These are phyloP conservation scores for Phytophthora hibernalis DNA, from an alignment of 352 stramenopile genomes.

Conservation along the genomic window DNA sequence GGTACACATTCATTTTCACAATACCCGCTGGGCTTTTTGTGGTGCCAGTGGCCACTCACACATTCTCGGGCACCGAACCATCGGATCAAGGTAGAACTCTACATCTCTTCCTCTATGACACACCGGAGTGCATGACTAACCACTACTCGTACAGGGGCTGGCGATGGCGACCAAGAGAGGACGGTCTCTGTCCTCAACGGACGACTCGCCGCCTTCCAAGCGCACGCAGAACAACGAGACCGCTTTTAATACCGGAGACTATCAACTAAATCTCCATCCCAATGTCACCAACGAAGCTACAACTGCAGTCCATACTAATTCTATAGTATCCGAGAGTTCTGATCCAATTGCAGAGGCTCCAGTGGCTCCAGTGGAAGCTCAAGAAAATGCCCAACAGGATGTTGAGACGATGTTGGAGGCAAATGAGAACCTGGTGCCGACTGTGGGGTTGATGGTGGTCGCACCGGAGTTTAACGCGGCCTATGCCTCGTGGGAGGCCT, in stretches of 20 bases:
- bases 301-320: neutral
- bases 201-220: conserved; percentile 19
- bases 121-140: neutral
- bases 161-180: conserved; percentile 31
- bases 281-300: conserved; percentile 1
- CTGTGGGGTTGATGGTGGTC: conserved; percentile 32
- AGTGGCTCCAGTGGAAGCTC: neutral
- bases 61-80: conserved; percentile 44
- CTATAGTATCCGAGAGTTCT: neutral
- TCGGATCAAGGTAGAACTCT: conserved; percentile 14
- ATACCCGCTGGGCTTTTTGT: conserved; percentile 30
- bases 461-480: conserved; percentile 55
- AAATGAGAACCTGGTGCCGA: conserved; percentile 1
- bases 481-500: conserved; percentile 71
- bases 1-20: conserved; percentile 14
- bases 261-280: conserved; percentile 1
- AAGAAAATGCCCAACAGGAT: conserved; percentile 3
- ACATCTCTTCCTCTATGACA: neutral
- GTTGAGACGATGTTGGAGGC: neutral
- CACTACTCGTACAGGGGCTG: neutral
- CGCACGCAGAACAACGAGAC: conserved; percentile 16
- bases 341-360: conserved; percentile 6
- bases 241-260: conserved; percentile 16
- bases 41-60: conserved; percentile 41
- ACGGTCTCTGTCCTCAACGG: conserved; percentile 24